Base-by-base conservation (phyloP, 2,329 filamentous ascomycete genomes). In the Aureobasidium zeae region DNA sequence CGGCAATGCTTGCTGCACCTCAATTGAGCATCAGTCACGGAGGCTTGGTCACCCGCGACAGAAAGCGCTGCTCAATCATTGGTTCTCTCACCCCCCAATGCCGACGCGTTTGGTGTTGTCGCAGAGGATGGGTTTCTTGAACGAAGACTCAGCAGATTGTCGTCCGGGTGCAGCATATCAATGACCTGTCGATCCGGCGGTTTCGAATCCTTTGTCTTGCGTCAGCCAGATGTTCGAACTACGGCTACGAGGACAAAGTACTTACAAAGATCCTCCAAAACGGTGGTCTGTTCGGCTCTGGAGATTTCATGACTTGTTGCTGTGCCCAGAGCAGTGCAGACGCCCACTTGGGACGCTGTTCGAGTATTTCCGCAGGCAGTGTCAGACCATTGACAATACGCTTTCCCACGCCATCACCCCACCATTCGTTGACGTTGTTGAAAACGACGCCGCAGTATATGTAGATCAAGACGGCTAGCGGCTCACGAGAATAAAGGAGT, bases 231-330 rank as follows among this genome's bases (percentile, higher is more conserved):
- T 31, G 29, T 10, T 29, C 12, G 12, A 31, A 16, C 9, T 16
- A 31, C 7, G 6, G 6, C 13, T n/a, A 4, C 9, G 12, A 17
- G 13, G 29, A 16, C 8, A 3, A 6, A 12, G 11, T 4, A 42
- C 38, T 33, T 19, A 42, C 38, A n/a, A 42, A 42, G 3, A 42
- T 42, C 2, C 38, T 21, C 38, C 38, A 42, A 9, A 42, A 42
- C 5, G 26, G 2, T 4, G 33, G 21, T 9, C 20, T 33, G 10
- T 44, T 17, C 10, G 39, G n/a, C 16, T 44, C 39, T 9, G 39
- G 26, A 5, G 3, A 7, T 7, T 30, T 44, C n/a, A 9, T 35
- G 19, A 35, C 39, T 15, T 35, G 39, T 8, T 44, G 16, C 10
- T 29, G 19, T 7, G 39, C 39, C 39, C 39, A 44, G 2, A 21